Conservation (phyloP, 805 yeast species). For the Pichia gijzeniarum region DNA sequence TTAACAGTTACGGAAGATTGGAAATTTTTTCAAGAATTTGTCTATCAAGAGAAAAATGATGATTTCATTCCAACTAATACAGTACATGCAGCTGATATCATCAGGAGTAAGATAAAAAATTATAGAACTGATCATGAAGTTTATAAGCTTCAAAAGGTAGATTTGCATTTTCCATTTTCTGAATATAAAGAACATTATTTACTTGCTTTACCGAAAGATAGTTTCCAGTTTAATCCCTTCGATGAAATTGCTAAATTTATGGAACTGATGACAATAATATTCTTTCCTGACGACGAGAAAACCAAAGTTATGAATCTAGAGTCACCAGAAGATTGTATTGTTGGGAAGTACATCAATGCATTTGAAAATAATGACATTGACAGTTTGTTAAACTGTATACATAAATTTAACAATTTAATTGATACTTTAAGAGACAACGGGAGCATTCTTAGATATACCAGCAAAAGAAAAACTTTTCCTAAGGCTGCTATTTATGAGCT, state of each 20-base stretch:
- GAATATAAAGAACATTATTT: constrained; percentile 44
- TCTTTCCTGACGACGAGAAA: constrained; percentile 34
- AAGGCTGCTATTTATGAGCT: constrained; percentile 54
- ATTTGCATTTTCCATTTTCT: constrained; percentile 35
- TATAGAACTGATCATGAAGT: constrained; percentile 27
- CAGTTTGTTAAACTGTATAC: constrained; percentile 22
- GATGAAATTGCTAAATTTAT: constrained; percentile 51
- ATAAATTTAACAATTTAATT: constrained; percentile 40
- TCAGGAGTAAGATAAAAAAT: constrained; percentile 15
- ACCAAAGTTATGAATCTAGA: constrained; percentile 30
- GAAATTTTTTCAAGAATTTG: constrained; percentile 18
- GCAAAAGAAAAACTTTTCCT: constrained; percentile 27
- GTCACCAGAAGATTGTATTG: constrained; percentile 33
- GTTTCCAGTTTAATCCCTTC: constrained; percentile 53
- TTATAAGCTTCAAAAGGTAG: constrained; percentile 22
- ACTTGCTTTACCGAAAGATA: constrained; percentile 45
- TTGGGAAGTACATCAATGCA: constrained; percentile 33
- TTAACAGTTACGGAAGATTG: constrained; percentile 10
- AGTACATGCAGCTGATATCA: constrained; percentile 18
- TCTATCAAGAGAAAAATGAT: constrained; percentile 20
- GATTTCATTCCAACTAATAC: constrained; percentile 14
- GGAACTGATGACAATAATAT: constrained; percentile 36
- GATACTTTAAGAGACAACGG: constrained; percentile 30
- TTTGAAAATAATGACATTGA: constrained; percentile 20
- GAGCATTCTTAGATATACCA: constrained; percentile 17